Base-by-base conservation (phyloP, 352 stramenopile species). In the Blastocystis sp. region DNA sequence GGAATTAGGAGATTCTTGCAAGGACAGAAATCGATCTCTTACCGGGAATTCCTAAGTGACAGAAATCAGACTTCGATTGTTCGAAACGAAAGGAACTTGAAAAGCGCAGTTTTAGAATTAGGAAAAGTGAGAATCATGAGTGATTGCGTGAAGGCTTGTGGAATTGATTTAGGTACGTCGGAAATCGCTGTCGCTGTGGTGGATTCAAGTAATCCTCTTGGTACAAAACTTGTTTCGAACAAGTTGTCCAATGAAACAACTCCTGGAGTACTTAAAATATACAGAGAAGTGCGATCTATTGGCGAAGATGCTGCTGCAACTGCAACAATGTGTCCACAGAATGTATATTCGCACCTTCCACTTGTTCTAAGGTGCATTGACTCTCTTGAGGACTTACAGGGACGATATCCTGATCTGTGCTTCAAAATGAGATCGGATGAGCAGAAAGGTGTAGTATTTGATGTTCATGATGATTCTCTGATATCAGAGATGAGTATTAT, bases 81-180 rank as follows among this genome's bases (percentile, higher is more conserved):
- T 84, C 73, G 33, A 84, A 84, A 69, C 30, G 42, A 54, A 54
- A 19, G 30, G 35, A 70, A 70, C 42, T 24, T 33, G 13, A 33
- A 35, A 70, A 69, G 24, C 19, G 30, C 64, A 66, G 56, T 62
- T 62, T 62, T 62, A 33, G 27, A 7, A 62, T 7, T 15, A 33
- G 17, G 24, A 44, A 51, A 35, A n/a, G 73, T 27, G n/a, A 68
- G 48, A 48, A 24, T 42, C 9, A 30, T 30, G 15, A 17, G 19
- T 51, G 35, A 58, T 24, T 30, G 27, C 13, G 37, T 24, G 44
- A 54, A 68, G 27, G 73, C 73, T 30, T 84, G 73, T 68, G 78
- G 78, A 59, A 89, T 89, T 78, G 78, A 89, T 57, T 89, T 89
- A 27, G 78, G 78, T 42, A 89, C 60, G 19, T 79, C 68, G n/a